Conservation (phyloP, 495 filamentous ascomycete genomes). For the Penicillium coffeae region DNA sequence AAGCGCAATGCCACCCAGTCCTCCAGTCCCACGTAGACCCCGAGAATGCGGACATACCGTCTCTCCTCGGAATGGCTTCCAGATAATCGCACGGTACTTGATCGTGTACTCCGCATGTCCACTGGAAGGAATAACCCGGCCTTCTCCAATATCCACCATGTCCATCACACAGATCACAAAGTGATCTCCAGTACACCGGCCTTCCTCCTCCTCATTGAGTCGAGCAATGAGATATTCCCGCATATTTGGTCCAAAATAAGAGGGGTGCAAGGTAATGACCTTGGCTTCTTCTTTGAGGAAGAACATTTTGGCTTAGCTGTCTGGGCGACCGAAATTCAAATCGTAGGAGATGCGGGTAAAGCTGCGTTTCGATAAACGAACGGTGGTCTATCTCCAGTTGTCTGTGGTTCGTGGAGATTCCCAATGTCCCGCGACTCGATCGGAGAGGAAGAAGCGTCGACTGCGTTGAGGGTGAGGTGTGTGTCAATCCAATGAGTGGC, state of each 20-base stretch:
- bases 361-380: background rate
- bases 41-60: slow-evolving; percentile 60
- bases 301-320: slow-evolving; percentile 64
- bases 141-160: slow-evolving; percentile 84
- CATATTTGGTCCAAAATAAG: slow-evolving; percentile 90
- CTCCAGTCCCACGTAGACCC: background rate
- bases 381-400: too few species aligned
- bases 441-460: too few species aligned
- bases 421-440: too few species aligned
- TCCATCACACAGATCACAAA: slow-evolving; percentile 97
- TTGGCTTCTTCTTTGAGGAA: slow-evolving; percentile 96
- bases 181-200: slow-evolving; percentile 85
- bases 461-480: too few species aligned
- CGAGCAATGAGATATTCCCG: slow-evolving; percentile 80
- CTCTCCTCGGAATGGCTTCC: slow-evolving; percentile 95
- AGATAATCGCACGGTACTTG: slow-evolving; percentile 91
- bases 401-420: too few species aligned
- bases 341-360: background rate
- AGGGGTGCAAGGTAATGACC: slow-evolving; percentile 88
- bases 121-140: slow-evolving; percentile 82
- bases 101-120: slow-evolving; percentile 93
- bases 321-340: background rate
- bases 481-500: background rate
- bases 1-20: background rate
- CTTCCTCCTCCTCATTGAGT: slow-evolving; percentile 88